phyloP scores from a whole-genome alignment of 306 rosid genomes.

The Acacia confusa region DNA sequence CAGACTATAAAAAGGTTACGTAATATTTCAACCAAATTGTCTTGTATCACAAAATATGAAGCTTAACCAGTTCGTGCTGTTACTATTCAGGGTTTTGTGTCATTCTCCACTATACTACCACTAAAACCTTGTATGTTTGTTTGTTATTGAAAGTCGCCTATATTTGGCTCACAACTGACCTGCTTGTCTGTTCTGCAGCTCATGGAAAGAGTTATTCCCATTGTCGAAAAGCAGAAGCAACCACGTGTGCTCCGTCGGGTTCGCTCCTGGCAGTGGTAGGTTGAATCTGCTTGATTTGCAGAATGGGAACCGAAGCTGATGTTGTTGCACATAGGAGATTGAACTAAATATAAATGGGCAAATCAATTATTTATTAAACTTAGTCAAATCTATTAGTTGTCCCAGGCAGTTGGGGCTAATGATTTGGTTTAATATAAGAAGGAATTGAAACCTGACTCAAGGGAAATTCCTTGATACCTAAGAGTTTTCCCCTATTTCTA shows the following conservation, averaged over 20 bases:
- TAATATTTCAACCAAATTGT: constrained; percentile 20
- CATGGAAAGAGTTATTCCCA: constrained; percentile 76
- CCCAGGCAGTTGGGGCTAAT: constrained; percentile 20
- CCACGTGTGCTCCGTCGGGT: constrained; percentile 65
- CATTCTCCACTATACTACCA: not conserved
- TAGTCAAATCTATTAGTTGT: constrained; percentile 12
- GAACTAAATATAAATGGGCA: constrained; percentile 5
- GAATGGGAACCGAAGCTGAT: constrained; percentile 12
- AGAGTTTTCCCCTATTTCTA: constrained; percentile 24
- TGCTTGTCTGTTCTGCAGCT: constrained; percentile 55
- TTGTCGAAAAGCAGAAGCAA: constrained; percentile 70
- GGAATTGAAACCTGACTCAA: constrained; percentile 34
- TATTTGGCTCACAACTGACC: constrained; percentile 19
- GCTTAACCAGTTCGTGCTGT: not conserved
- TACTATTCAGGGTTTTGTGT: constrained; percentile 14
- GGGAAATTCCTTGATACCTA: constrained; percentile 36
- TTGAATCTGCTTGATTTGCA: constrained; percentile 32
- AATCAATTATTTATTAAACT: constrained; percentile 20
- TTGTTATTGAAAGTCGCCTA: not conserved
- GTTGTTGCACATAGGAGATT: constrained; percentile 16
- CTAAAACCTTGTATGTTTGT: not conserved
- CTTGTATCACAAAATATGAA: constrained; percentile 8
- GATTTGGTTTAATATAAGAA: constrained; percentile 12
- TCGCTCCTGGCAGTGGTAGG: constrained; percentile 73
- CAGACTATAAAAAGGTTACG: constrained; percentile 16